Conservation (phyloP, 129 eudicot species). For the Tagetes erecta region DNA sequence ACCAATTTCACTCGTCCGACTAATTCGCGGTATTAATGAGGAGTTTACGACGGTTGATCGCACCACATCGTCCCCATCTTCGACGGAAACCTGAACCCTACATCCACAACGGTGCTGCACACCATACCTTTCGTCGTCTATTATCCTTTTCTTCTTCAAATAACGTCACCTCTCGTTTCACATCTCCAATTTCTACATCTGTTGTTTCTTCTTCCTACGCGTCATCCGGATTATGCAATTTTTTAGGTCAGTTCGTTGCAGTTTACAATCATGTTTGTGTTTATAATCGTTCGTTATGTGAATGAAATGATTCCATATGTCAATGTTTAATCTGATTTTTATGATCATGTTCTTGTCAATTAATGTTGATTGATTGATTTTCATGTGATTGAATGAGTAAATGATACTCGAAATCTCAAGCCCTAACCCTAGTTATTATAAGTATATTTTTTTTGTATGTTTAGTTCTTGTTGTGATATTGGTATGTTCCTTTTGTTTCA, state of each 20-base stretch:
- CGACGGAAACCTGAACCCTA: conserved; percentile 32
- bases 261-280: background rate
- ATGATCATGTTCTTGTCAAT: background rate
- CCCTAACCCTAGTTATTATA: background rate
- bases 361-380: background rate
- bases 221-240: conserved; percentile 40
- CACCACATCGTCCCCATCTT: conserved; percentile 31
- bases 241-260: conserved; percentile 36
- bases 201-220: conserved; percentile 16
- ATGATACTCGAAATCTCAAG: too few relatives aligned
- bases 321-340: background rate
- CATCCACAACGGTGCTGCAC: conserved; percentile 14
- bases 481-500: background rate
- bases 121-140: conserved; percentile 31
- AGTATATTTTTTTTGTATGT: background rate
- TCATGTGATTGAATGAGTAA: too few relatives aligned
- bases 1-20: background rate
- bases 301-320: background rate
- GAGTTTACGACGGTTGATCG: conserved; percentile 39
- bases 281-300: background rate
- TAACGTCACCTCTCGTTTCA: conserved; percentile 29
- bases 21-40: conserved; percentile 27
- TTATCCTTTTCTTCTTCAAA: conserved; percentile 37
- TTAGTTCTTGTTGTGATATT: background rate
- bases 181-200: conserved; percentile 22